Evolutionary conservation across 208 protist species (phyloP).

Genomic region (Balamuthia mandrillaris): DNA sequence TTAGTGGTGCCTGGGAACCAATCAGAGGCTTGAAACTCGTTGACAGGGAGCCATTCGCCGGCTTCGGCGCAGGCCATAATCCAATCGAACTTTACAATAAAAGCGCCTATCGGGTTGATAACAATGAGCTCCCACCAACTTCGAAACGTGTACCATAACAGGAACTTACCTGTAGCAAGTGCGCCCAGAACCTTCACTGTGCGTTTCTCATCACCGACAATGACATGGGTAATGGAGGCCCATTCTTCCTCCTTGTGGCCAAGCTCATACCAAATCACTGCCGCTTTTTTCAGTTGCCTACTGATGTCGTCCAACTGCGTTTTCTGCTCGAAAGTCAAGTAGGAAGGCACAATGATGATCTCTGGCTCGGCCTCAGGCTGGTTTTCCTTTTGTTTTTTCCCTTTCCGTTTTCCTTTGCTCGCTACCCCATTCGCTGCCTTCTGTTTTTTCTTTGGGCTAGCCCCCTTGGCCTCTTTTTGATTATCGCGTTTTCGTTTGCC

Average conservation of each 20-base stretch:
- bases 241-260: neutral
- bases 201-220: neutral
- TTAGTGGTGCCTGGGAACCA: slow-evolving; percentile 10
- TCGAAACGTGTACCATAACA: no score
- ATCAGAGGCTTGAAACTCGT: neutral
- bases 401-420: neutral
- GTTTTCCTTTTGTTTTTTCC: neutral
- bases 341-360: neutral
- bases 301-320: neutral
- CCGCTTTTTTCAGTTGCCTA: neutral
- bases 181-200: slow-evolving; percentile 16
- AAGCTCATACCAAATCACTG: neutral
- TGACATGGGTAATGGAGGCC: neutral
- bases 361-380: neutral
- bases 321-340: neutral
- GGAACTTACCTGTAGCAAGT: neutral
- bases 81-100: slow-evolving; percentile 30
- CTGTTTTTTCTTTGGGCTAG: neutral
- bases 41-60: slow-evolving; percentile 14
- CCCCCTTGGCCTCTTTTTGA: neutral
- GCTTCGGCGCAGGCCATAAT: slow-evolving; percentile 11
- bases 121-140: no score
- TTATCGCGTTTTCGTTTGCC: neutral
- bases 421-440: no score
- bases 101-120: no score